A percentile compares a stretch with the other conserved stretches of the same genome.
Conservation (phyloP, 495 filamentous ascomycete species). For the Emericellopsis terricola region DNA sequence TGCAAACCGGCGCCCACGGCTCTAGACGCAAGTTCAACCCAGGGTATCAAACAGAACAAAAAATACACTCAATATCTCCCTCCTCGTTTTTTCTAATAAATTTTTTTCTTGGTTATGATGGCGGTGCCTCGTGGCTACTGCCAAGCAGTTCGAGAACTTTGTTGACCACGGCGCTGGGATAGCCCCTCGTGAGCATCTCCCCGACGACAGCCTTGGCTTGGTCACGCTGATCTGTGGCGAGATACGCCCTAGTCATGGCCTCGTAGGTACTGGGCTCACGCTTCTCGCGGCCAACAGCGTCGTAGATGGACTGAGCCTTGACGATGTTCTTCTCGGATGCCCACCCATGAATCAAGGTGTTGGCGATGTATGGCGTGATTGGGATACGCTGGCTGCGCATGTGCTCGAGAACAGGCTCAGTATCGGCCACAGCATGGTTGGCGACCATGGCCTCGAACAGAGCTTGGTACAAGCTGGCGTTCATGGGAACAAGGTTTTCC, state of each 20-base stretch:
- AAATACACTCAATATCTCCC: too few species aligned
- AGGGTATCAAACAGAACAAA: too few species aligned
- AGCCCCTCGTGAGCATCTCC: conserved; percentile 82
- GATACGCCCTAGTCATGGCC: conserved; percentile 89
- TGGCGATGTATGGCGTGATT: conserved; percentile 94
- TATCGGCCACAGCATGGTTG: conserved; percentile 67
- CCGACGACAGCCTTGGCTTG: conserved; percentile 59
- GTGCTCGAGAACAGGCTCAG: conserved; percentile 48
- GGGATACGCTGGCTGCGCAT: conserved; percentile 59
- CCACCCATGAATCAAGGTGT: conserved; percentile 98
- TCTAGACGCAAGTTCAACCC: too few species aligned
- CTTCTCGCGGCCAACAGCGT: conserved; percentile 49
- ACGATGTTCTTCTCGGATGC: conserved; percentile 63
- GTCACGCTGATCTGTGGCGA: conserved; percentile 61
- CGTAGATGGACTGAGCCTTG: conserved; percentile 65
- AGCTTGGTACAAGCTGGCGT: conserved; percentile 86
- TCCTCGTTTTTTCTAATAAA: too few species aligned
- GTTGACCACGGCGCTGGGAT: conserved; percentile 75
- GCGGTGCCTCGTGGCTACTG: conserved; percentile 24
- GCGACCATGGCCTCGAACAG: conserved; percentile 93
- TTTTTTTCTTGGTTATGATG: too few species aligned
- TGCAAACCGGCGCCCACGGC: too few species aligned
- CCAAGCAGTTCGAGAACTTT: conserved; percentile 86
- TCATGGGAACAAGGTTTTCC: conserved; percentile 41
- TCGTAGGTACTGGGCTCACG: conserved; percentile 98